A percentile compares a stretch with the other conserved stretches of the same genome.
phyloP scores from a whole-genome alignment of 75 land plant species.

The Picea sitchensis region DNA sequence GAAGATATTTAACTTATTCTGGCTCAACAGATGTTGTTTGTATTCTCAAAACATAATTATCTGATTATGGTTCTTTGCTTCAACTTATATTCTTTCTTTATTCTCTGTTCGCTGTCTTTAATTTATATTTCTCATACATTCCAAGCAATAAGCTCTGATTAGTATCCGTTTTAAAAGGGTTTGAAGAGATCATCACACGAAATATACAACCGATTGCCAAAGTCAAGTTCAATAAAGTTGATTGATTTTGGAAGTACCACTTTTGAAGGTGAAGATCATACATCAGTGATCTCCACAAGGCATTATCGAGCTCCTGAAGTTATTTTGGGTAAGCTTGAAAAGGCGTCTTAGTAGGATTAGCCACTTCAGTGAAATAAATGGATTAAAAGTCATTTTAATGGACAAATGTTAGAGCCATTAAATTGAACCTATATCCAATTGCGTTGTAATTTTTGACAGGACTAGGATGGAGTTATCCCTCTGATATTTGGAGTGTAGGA shows the following conservation, averaged over 20 bases:
- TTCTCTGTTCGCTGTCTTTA: neutral
- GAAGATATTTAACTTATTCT: neutral
- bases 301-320: slow-evolving; percentile 97
- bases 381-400: neutral
- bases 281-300: slow-evolving; percentile 80
- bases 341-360: neutral
- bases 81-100: neutral
- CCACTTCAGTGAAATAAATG: neutral
- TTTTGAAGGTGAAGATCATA: slow-evolving; percentile 60
- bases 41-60: neutral
- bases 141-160: too few species aligned
- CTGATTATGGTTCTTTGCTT: neutral
- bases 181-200: slow-evolving; percentile 34
- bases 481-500: slow-evolving; percentile 92
- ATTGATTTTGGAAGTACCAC: slow-evolving; percentile 97
- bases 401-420: too few species aligned
- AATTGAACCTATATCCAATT: neutral
- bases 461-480: slow-evolving; percentile 81
- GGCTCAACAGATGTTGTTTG: neutral
- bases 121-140: neutral
- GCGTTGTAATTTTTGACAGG: slow-evolving; percentile 20
- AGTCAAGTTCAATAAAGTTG: slow-evolving; percentile 91
- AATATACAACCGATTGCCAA: slow-evolving; percentile 65
- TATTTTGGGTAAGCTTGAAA: slow-evolving; percentile 65
- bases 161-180: slow-evolving; percentile 12